A percentile compares a stretch with the other conserved stretches of the same genome.
These are phyloP conservation scores for Lactifluus pinguis DNA, from an alignment of 768 basidiomycete genomes.

Conservation along the genomic window DNA sequence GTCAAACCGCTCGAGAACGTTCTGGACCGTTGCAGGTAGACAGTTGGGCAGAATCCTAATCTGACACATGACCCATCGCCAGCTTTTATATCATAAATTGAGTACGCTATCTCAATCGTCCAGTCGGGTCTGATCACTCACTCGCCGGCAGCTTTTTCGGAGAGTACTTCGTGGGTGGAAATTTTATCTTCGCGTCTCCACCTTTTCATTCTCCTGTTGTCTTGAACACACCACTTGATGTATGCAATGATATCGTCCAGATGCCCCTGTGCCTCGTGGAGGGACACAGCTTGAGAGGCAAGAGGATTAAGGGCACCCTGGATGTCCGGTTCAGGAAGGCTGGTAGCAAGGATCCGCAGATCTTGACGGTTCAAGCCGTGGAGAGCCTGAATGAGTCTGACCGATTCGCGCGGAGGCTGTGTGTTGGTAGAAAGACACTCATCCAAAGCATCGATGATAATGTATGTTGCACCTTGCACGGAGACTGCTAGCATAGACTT, in stretches of 20 bases:
- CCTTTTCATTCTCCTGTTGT: constrained; percentile 19
- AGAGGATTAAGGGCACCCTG: not conserved
- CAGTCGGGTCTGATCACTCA: not conserved
- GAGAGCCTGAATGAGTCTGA: constrained; percentile 4
- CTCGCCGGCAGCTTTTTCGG: constrained; percentile 5
- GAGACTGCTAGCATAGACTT: constrained; percentile 2
- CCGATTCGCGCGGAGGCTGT: not conserved
- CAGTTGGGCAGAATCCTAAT: constrained; percentile 18
- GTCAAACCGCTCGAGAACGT: constrained; percentile 17
- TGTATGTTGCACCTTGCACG: constrained; percentile 9
- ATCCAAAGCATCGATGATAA: constrained; percentile 22
- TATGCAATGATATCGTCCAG: not conserved
- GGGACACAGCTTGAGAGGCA: not conserved
- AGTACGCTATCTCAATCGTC: not conserved
- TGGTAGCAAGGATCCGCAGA: constrained; percentile 9
- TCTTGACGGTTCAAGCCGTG: constrained; percentile 1
- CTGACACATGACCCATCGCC: constrained; percentile 22
- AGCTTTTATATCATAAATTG: constrained; percentile 15
- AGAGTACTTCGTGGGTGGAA: constrained; percentile 9
- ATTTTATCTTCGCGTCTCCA: constrained; percentile 5
- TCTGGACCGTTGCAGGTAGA: constrained; percentile 8
- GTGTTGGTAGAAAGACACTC: constrained; percentile 15
- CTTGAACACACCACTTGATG: constrained; percentile 14
- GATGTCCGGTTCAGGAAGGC: not conserved
- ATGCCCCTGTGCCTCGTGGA: constrained; percentile 5